Evolutionary conservation across 768 basidiomycete genomes (phyloP).

Genomic region (Leccinum barrowsii): DNA sequence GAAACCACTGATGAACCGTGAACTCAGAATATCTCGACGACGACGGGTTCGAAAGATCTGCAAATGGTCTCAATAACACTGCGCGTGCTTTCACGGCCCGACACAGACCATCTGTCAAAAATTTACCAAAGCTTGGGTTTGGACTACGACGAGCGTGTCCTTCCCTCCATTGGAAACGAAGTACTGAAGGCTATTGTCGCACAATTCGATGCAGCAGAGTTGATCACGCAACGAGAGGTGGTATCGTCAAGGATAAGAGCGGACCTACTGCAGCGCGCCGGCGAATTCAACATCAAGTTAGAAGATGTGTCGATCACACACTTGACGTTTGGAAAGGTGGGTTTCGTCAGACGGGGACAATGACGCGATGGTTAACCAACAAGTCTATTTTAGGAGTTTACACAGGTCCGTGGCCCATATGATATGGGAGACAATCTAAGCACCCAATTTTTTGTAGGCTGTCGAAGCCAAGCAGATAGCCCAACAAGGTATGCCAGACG

Average conservation of each 20-base stretch:
- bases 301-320: slow-evolving; percentile 98
- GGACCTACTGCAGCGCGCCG: slow-evolving; percentile 88
- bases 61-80: slow-evolving; percentile 98
- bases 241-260: slow-evolving; percentile 91
- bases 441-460: slow-evolving; percentile 44
- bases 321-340: slow-evolving; percentile 80
- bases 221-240: slow-evolving; percentile 97
- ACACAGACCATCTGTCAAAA: slow-evolving; percentile 79
- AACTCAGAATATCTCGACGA: slow-evolving; percentile 91
- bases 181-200: slow-evolving; percentile 98
- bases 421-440: background rate
- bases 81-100: slow-evolving; percentile 92
- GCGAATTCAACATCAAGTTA: slow-evolving; percentile 91
- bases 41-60: slow-evolving; percentile 96
- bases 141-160: slow-evolving; percentile 97
- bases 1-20: slow-evolving; percentile 1
- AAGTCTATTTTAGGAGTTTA: slow-evolving; percentile 66
- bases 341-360: slow-evolving; percentile 11
- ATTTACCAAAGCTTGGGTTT: slow-evolving; percentile 94
- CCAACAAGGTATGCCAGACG: slow-evolving; percentile 74
- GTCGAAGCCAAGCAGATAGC: slow-evolving; percentile 99
- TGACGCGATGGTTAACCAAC: slow-evolving; percentile 4
- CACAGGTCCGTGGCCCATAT: slow-evolving; percentile 43
- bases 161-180: slow-evolving; percentile 97
- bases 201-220: slow-evolving; percentile 94